Percentiles rank a stretch among this genome's conserved stretches.
These are phyloP conservation scores for Vitis vinifera DNA, from an alignment of 164 flowering plant species.

Conservation along the genomic window DNA sequence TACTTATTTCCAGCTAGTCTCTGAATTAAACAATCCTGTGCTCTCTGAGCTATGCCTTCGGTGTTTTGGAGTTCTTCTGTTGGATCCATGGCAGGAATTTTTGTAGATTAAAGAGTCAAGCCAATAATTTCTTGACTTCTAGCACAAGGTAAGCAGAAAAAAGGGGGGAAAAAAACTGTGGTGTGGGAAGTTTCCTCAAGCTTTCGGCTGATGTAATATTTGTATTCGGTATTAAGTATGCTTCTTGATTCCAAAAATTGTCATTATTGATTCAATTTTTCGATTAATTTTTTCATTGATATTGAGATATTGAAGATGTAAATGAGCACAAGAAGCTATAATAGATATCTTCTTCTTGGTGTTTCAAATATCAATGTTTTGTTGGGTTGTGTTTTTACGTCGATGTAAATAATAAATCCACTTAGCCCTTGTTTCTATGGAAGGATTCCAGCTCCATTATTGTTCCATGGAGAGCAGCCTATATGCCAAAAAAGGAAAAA, in stretches of 20 bases:
- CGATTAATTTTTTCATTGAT: not conserved
- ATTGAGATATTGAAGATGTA: not conserved
- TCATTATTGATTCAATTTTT: slow-evolving; percentile 7
- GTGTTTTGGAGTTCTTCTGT: not conserved
- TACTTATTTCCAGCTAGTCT: not conserved
- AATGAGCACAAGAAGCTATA: not conserved
- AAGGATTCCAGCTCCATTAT: not conserved
- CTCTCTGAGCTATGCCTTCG: slow-evolving; percentile 5
- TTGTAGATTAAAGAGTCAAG: not conserved
- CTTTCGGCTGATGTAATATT: not conserved
- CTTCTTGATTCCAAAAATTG: not conserved
- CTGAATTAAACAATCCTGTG: not conserved
- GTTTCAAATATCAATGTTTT: not conserved
- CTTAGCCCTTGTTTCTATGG: not conserved
- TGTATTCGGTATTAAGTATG: not conserved
- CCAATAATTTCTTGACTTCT: not conserved
- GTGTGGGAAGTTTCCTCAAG: not conserved
- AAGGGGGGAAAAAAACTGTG: too few relatives aligned
- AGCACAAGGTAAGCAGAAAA: not conserved
- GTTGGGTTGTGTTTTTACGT: not conserved
- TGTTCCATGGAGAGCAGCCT: too few relatives aligned
- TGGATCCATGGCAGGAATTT: not conserved
- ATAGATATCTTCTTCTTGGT: not conserved
- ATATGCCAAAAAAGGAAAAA: too few relatives aligned
- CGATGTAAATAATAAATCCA: not conserved